Conservation (phyloP, 306 rosid species). For the Prosopis cineraria region DNA sequence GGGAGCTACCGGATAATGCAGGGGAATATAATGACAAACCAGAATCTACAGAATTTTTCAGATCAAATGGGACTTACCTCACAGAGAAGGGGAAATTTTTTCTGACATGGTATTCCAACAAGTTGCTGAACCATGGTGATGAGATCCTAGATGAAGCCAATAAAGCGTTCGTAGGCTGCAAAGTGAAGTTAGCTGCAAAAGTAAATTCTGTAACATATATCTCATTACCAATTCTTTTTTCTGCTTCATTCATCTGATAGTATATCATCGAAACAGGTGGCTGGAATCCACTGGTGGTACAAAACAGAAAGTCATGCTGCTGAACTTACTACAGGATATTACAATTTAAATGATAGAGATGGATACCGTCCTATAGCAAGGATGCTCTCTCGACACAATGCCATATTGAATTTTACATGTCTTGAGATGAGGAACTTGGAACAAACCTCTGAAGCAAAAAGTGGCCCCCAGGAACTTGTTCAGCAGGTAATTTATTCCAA, state of each 20-base stretch:
- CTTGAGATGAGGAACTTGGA: constrained; percentile 88
- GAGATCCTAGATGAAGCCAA: constrained; percentile 87
- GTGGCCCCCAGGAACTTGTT: constrained; percentile 84
- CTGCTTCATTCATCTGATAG: constrained; percentile 11
- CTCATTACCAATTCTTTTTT: not conserved
- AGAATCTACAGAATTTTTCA: constrained; percentile 71
- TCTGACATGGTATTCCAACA: constrained; percentile 88
- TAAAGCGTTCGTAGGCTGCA: constrained; percentile 67
- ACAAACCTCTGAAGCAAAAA: constrained; percentile 55
- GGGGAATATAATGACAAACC: constrained; percentile 72
- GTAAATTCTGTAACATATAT: constrained; percentile 42
- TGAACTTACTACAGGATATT: constrained; percentile 89
- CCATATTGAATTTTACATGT: constrained; percentile 81
- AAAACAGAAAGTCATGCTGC: constrained; percentile 73
- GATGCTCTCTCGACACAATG: constrained; percentile 73
- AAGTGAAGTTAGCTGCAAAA: constrained; percentile 84
- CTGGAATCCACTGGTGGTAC: constrained; percentile 99
- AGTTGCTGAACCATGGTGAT: constrained; percentile 77
- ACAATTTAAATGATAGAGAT: constrained; percentile 75
- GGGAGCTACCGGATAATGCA: constrained; percentile 82
- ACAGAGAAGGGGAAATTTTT: constrained; percentile 77
- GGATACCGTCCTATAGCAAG: constrained; percentile 89
- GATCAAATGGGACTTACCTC: constrained; percentile 65
- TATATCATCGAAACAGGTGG: constrained; percentile 55
- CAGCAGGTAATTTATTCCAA: constrained; percentile 57